These are phyloP conservation scores for Ascosphaera apis DNA, from an alignment of 2,329 filamentous ascomycete species.

Conservation along the genomic window DNA sequence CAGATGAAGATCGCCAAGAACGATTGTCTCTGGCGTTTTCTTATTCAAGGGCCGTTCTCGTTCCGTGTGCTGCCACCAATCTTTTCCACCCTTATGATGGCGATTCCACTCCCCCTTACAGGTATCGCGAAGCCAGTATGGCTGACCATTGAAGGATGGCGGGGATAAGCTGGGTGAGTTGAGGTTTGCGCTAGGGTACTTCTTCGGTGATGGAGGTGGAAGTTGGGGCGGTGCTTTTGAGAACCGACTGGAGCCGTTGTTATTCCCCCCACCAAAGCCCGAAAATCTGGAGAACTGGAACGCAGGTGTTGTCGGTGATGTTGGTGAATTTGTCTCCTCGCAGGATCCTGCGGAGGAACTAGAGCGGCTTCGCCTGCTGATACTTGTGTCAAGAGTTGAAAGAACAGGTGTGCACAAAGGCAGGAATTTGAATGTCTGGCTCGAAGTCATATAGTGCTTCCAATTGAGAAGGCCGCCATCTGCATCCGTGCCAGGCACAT, in stretches of 20 bases:
- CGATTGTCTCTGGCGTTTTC: conserved; percentile 2
- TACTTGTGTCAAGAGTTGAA: conserved; percentile 11
- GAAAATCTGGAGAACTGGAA: conserved; percentile 3
- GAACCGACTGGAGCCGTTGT: conserved; percentile 8
- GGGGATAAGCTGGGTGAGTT: not conserved
- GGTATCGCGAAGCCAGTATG: conserved; percentile 20
- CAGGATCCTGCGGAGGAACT: conserved; percentile 5
- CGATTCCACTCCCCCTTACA: conserved; percentile 23
- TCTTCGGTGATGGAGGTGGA: conserved; percentile 8
- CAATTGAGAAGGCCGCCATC: conserved; percentile 23
- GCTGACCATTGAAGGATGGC: conserved; percentile 1
- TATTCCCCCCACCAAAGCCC: conserved; percentile 11
- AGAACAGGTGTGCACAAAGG: conserved; percentile 13
- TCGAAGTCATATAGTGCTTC: conserved; percentile 20
- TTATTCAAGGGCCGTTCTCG: conserved; percentile 13
- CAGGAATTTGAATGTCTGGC: conserved; percentile 17
- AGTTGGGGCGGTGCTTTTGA: conserved; percentile 6
- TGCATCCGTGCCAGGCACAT: conserved; percentile 18
- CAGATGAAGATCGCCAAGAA: not conserved
- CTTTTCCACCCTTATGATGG: conserved; percentile 16
- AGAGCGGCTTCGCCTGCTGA: conserved; percentile 9
- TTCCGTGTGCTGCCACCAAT: conserved; percentile 24
- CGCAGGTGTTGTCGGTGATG: conserved; percentile 5
- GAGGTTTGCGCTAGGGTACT: not conserved
- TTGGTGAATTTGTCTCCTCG: conserved; percentile 9